Percentiles rank a stretch among this genome's conserved stretches.
phyloP scores from a whole-genome alignment of 208 protist species.

The Borovskyia barvae region DNA sequence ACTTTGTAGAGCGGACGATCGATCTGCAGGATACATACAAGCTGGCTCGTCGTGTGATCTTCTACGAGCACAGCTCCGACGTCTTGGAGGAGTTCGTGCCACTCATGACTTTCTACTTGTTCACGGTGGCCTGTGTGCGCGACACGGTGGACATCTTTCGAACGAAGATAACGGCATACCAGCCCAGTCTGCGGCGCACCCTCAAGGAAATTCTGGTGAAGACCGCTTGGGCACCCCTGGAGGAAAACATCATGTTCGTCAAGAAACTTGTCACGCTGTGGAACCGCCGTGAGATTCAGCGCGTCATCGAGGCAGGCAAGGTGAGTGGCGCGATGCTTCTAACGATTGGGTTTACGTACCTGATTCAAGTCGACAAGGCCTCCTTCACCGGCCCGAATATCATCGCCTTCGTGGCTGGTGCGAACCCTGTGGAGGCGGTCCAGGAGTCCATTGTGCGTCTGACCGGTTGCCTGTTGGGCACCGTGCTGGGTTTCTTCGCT shows the following conservation, averaged over 20 bases:
- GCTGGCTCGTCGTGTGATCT: conserved; percentile 63
- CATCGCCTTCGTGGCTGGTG: conserved; percentile 86
- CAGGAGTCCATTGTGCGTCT: conserved; percentile 84
- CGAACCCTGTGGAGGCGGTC: conserved; percentile 84
- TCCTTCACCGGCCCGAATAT: conserved; percentile 84
- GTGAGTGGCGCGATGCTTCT: conserved; percentile 86
- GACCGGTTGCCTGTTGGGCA: conserved; percentile 83
- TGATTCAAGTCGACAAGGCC: conserved; percentile 57
- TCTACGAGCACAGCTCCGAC: conserved; percentile 74
- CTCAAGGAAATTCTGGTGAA: conserved; percentile 45
- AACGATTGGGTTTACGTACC: conserved; percentile 75
- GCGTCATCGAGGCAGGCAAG: conserved; percentile 86
- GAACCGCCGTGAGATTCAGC: conserved; percentile 74
- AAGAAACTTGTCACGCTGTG: conserved; percentile 38
- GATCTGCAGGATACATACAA: conserved; percentile 66
- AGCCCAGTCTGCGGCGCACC: conserved; percentile 21
- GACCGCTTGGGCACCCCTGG: conserved; percentile 40
- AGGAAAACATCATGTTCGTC: conserved; percentile 65
- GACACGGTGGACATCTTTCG: conserved; percentile 74
- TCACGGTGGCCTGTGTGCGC: conserved; percentile 77
- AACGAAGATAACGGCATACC: conserved; percentile 38
- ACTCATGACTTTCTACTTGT: conserved; percentile 90
- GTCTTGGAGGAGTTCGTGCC: conserved; percentile 86
- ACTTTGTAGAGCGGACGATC: conserved; percentile 43
- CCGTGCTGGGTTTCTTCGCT: conserved; percentile 86